phyloP scores from a whole-genome alignment of 805 yeast genomes.

The Pichia gijzeniarum region DNA sequence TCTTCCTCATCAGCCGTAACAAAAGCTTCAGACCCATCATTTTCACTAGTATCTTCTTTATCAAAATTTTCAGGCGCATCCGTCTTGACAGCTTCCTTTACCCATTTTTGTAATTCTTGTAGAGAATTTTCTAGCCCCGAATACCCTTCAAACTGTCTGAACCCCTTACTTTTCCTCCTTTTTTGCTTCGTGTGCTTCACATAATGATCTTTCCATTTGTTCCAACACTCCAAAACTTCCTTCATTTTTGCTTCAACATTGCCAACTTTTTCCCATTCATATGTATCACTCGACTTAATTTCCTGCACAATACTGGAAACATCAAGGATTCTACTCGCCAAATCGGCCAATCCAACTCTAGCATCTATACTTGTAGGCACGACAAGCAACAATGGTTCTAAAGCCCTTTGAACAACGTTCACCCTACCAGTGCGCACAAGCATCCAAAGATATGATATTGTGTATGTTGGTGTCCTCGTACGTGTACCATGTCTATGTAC shows the following conservation, averaged over 20 bases:
- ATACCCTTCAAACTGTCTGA: conserved; percentile 6
- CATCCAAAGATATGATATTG: conserved; percentile 10
- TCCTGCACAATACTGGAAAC: conserved; percentile 1
- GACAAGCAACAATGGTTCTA: conserved; percentile 8
- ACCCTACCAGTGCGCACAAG: conserved; percentile 4
- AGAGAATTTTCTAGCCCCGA: background rate
- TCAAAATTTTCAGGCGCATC: background rate
- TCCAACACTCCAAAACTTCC: conserved; percentile 6
- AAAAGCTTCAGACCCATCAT: background rate
- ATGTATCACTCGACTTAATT: background rate
- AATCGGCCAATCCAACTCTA: conserved; percentile 6
- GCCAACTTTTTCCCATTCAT: conserved; percentile 2
- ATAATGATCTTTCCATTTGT: conserved; percentile 10
- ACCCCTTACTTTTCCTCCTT: conserved; percentile 1
- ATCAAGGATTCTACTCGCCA: conserved; percentile 5
- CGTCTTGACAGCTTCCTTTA: background rate
- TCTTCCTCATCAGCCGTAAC: conserved; percentile 3
- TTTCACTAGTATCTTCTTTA: background rate
- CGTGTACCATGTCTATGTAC: conserved; percentile 8
- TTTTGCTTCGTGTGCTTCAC: background rate
- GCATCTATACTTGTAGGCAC: conserved; percentile 12
- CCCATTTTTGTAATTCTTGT: background rate
- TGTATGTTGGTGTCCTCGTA: conserved; percentile 8
- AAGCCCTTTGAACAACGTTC: conserved; percentile 5
- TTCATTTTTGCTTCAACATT: conserved; percentile 1